A percentile compares a stretch with the other conserved stretches of the same genome.
Evolutionary conservation across 306 rosid genomes (phyloP).

Genomic region (Quercus mongolica): DNA sequence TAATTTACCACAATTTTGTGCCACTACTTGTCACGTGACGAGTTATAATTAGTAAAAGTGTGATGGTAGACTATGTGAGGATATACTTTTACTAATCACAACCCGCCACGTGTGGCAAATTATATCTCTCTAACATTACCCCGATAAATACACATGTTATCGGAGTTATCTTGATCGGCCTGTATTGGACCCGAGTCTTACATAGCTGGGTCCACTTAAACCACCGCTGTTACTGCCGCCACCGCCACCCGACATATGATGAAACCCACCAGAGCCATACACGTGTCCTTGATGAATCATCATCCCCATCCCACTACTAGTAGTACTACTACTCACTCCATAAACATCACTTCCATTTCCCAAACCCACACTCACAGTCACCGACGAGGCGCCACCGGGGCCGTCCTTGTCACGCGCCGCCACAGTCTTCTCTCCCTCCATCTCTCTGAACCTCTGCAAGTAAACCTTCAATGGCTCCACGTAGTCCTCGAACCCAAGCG

Average conservation of each 20-base stretch:
- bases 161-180: conserved; percentile 33
- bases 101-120: accelerated
- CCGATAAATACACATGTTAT: no score
- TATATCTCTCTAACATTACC: no score
- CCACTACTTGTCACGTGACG: accelerated
- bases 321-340: not conserved
- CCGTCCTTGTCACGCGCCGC: conserved; percentile 65
- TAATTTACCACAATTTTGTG: no score
- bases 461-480: conserved; percentile 83
- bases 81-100: no score
- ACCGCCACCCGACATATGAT: conserved; percentile 37
- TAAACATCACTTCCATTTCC: conserved; percentile 17
- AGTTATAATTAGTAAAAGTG: no score
- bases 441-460: conserved; percentile 73
- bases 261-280: conserved; percentile 63
- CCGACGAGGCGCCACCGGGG: conserved; percentile 15
- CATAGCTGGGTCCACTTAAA: conserved; percentile 52
- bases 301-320: conserved; percentile 34
- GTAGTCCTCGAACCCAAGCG: conserved; percentile 78
- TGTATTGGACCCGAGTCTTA: conserved; percentile 49
- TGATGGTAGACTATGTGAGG: accelerated
- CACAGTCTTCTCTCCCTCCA: conserved; percentile 74
- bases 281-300: conserved; percentile 72
- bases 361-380: conserved; percentile 12
- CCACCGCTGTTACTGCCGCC: not conserved